Evolutionary conservation across 352 stramenopile genomes (phyloP).

Genomic region (Phytophthora boehmeriae): DNA sequence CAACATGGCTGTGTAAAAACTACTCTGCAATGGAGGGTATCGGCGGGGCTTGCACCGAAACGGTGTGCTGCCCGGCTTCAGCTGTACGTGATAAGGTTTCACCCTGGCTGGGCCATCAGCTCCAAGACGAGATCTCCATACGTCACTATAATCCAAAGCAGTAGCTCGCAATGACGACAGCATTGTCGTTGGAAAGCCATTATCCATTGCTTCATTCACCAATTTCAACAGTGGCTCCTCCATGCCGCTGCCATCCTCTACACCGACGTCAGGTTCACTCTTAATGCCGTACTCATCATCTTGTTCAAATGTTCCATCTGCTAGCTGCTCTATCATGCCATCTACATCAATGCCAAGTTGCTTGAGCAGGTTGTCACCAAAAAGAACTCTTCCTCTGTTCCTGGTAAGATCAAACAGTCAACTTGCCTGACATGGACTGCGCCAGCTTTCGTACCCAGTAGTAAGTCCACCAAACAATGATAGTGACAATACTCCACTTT

Average conservation of each 20-base stretch:
- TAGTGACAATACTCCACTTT: not conserved
- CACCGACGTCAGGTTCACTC: constrained; percentile 12
- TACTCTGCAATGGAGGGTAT: not conserved
- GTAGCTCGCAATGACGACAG: not conserved
- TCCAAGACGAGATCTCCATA: not conserved
- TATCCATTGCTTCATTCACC: not conserved
- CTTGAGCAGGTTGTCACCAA: constrained; percentile 4
- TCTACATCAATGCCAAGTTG: constrained; percentile 11
- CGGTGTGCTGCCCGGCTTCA: not conserved
- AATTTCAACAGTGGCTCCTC: not conserved
- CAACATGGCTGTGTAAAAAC: not conserved
- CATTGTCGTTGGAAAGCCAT: not conserved
- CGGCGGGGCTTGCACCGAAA: not conserved
- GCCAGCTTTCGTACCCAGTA: constrained; percentile 16
- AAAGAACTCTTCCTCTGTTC: constrained; percentile 8
- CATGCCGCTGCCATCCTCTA: not conserved
- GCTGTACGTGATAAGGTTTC: not conserved
- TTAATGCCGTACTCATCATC: constrained; percentile 6
- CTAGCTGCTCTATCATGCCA: constrained; percentile 11
- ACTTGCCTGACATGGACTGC: constrained; percentile 12
- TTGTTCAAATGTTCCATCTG: not conserved
- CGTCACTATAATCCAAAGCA: not conserved
- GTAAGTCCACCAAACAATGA: constrained; percentile 4
- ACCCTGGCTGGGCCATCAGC: not conserved
- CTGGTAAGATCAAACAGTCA: constrained; percentile 6